Conservation (phyloP, 1,139 yeast genomes). For the Sugiyamaella xylanicola region DNA sequence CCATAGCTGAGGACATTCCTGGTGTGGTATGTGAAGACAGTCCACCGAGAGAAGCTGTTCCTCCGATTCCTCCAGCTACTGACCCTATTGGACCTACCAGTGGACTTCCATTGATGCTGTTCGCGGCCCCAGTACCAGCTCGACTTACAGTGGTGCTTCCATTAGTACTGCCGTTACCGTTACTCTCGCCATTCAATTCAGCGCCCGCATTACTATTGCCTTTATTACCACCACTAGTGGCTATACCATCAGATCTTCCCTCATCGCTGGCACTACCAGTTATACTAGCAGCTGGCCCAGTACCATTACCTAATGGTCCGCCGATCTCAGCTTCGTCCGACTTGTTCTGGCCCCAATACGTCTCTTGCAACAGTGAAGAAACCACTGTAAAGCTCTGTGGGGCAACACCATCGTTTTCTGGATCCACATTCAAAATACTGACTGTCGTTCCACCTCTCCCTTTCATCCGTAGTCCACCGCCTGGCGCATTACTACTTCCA, state of each 20-base stretch:
- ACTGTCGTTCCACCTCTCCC: slow-evolving; percentile 25
- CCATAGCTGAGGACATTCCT: slow-evolving; percentile 2
- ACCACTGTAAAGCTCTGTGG: slow-evolving; percentile 39
- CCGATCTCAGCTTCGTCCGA: slow-evolving; percentile 13
- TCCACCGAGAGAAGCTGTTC: background rate
- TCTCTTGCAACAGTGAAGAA: slow-evolving; percentile 36
- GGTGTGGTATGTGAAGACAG: background rate
- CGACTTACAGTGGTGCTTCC: slow-evolving; percentile 23
- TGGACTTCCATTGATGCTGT: slow-evolving; percentile 10
- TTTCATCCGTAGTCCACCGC: slow-evolving; percentile 23
- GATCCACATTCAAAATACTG: slow-evolving; percentile 34
- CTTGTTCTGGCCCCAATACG: slow-evolving; percentile 32
- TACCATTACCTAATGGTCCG: background rate
- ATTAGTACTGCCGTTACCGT: background rate
- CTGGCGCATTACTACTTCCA: slow-evolving; percentile 18
- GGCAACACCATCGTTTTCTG: slow-evolving; percentile 26
- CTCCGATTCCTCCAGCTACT: background rate
- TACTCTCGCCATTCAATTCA: background rate
- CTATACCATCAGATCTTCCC: too few species aligned
- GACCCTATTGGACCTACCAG: background rate
- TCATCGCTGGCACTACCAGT: background rate
- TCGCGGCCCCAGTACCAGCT: slow-evolving; percentile 16
- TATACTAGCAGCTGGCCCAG: background rate
- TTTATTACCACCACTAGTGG: background rate
- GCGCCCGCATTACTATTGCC: background rate